These are phyloP conservation scores for Blastobotrys buckinghamii DNA, from an alignment of 1,139 yeast genomes.

Conservation along the genomic window DNA sequence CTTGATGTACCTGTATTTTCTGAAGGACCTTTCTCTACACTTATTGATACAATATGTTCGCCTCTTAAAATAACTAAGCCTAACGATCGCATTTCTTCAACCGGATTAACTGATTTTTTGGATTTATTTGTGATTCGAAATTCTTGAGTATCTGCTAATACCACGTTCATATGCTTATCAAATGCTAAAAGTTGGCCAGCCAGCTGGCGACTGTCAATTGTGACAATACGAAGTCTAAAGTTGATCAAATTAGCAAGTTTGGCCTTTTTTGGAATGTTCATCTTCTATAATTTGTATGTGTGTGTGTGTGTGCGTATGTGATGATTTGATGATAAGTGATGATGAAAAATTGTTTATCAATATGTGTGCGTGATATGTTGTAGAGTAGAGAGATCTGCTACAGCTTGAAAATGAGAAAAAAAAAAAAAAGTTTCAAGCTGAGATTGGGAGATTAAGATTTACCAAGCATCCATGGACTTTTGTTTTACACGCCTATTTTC, in stretches of 20 bases:
- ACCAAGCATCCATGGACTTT: too few relatives aligned
- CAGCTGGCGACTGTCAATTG: constrained; percentile 69
- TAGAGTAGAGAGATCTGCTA: too few relatives aligned
- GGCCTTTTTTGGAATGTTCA: constrained; percentile 33
- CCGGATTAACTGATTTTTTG: constrained; percentile 26
- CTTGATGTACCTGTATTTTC: constrained; percentile 28
- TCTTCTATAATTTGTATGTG: constrained; percentile 6
- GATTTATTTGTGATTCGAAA: constrained; percentile 66
- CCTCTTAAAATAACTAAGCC: constrained; percentile 87
- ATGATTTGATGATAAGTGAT: background rate
- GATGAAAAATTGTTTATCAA: constrained; percentile 1
- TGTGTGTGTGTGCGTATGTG: too few relatives aligned
- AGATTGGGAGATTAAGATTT: background rate
- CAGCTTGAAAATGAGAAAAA: too few relatives aligned
- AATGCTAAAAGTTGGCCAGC: constrained; percentile 81
- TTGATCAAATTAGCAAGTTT: constrained; percentile 62
- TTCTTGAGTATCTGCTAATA: constrained; percentile 80
- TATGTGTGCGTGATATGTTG: too few relatives aligned
- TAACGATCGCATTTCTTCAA: constrained; percentile 60
- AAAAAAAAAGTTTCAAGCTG: too few relatives aligned
- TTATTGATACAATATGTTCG: constrained; percentile 77
- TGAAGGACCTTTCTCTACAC: constrained; percentile 75
- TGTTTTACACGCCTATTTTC: too few relatives aligned
- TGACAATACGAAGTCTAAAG: constrained; percentile 64
- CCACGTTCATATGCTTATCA: constrained; percentile 85